Base-by-base conservation (phyloP, 225 moss, liverwort and hornwort genomes). In the Bryum argenteum region DNA sequence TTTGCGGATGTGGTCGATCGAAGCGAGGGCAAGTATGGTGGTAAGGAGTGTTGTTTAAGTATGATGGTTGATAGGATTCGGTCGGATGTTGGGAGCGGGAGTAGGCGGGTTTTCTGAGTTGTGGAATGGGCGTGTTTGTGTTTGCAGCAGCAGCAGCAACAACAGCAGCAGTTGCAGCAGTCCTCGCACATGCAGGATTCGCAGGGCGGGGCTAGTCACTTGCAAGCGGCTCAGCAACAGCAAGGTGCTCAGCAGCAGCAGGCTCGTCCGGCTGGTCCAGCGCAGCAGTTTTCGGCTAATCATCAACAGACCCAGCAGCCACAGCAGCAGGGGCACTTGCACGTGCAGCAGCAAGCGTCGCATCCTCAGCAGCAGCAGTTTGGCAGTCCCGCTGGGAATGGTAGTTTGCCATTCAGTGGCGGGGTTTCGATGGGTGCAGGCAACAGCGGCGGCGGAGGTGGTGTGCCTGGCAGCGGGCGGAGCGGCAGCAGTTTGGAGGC, bases 181-280 rank as follows among this genome's bases (percentile, higher is more conserved):
- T 72, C 77, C 59, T 16, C 21, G 8, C 77, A 78, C 20, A 15
- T 69, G 0, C 88, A 84, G 66, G 81, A 78, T 38, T 71, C 73
- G 3, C 83, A 65, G 54, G 28, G 70, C 28, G 64, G 79, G 11
- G 71, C 82, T 24, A 66, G 80, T 13, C 91, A 86, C 56, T 72
- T 75, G 37, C 85, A 85, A 52, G 64, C 75, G 17, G 56, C 85
- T 1, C 71, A 80, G 20, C 80, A 72, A 16, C 72, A 84, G 58
- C 88, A 85, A n/a, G n/a, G n/a, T n/a, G n/a, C n/a, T n/a, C n/a
- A n/a, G n/a, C 88, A 85, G 67, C 26, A 26, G 26, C 26, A 2
- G 26, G 40, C 69, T 13, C 12, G 60, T 61, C 80, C 79, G 23
- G 44, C 80, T 17, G 41, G 39, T 37, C 88, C 75, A 51, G 50